Evolutionary conservation across 306 rosid species (phyloP).

Genomic region (Canavalia ensiformis): DNA sequence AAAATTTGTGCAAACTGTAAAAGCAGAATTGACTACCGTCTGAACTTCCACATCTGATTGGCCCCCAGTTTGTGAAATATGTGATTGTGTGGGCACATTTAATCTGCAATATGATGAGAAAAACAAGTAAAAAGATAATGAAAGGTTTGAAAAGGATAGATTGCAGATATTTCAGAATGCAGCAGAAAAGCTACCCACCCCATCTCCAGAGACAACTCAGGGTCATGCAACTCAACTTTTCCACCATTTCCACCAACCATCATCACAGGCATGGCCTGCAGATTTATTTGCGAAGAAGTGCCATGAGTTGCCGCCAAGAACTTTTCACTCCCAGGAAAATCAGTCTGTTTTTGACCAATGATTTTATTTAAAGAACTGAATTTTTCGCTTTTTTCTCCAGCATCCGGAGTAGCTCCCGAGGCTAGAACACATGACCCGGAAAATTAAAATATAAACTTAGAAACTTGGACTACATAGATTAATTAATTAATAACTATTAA

Average conservation of each 20-base stretch:
- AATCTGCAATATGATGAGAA: conserved; percentile 52
- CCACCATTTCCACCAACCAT: conserved; percentile 49
- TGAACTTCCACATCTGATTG: conserved; percentile 51
- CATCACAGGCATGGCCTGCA: conserved; percentile 38
- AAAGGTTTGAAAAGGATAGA: background rate
- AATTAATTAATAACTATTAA: background rate
- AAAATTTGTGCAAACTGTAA: background rate
- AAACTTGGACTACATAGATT: background rate
- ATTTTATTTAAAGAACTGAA: conserved; percentile 43
- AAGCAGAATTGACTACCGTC: conserved; percentile 56
- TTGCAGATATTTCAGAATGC: conserved; percentile 17
- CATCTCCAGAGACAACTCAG: conserved; percentile 55
- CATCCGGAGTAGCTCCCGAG: conserved; percentile 40
- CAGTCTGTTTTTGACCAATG: conserved; percentile 39
- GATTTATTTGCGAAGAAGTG: conserved; percentile 42
- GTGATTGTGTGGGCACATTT: conserved; percentile 53
- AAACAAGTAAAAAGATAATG: background rate
- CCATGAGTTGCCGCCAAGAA: conserved; percentile 38
- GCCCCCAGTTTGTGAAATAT: conserved; percentile 45
- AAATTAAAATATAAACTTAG: background rate
- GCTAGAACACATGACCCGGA: conserved; percentile 44
- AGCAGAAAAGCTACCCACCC: conserved; percentile 60
- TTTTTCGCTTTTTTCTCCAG: conserved; percentile 47
- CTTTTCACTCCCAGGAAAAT: conserved; percentile 39
- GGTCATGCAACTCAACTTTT: conserved; percentile 42